phyloP scores from a whole-genome alignment of 306 rosid genomes.

The Boehmeria nivea region DNA sequence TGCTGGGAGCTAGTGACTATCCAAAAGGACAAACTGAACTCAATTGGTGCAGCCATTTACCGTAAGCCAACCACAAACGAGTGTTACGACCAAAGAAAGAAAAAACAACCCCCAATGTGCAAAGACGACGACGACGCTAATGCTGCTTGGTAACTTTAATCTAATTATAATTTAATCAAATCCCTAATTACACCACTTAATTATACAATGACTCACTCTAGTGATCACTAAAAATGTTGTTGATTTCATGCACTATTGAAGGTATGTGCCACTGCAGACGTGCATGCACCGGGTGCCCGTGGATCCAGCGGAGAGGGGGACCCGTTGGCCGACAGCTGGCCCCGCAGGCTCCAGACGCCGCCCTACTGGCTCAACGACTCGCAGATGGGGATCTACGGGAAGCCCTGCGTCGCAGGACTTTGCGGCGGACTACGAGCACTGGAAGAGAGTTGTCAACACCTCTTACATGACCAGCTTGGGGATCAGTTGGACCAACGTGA shows the following conservation, averaged over 20 bases:
- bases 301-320: slow-evolving; percentile 49
- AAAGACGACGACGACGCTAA: slow-evolving; percentile 70
- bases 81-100: slow-evolving; percentile 65
- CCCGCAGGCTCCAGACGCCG: slow-evolving; percentile 47
- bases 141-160: slow-evolving; percentile 83
- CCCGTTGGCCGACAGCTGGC: slow-evolving; percentile 78
- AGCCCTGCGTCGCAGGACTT: slow-evolving; percentile 90
- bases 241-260: slow-evolving; percentile 13
- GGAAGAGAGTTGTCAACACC: slow-evolving; percentile 62
- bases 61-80: slow-evolving; percentile 70
- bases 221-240: background rate
- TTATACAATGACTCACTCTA: too few species aligned
- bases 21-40: slow-evolving; percentile 57
- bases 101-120: slow-evolving; percentile 74
- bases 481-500: slow-evolving; percentile 67
- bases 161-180: too few species aligned
- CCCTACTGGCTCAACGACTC: slow-evolving; percentile 88
- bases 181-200: too few species aligned
- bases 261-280: slow-evolving; percentile 84
- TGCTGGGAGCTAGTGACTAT: slow-evolving; percentile 93
- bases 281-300: slow-evolving; percentile 74
- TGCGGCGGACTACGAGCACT: slow-evolving; percentile 60
- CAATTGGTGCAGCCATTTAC: slow-evolving; percentile 65
- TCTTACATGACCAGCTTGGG: slow-evolving; percentile 55
- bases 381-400: slow-evolving; percentile 74